Percentiles rank a stretch among this genome's conserved stretches.
Conservation (phyloP, 352 stramenopile genomes). For the Phytophthora cryptogea region DNA sequence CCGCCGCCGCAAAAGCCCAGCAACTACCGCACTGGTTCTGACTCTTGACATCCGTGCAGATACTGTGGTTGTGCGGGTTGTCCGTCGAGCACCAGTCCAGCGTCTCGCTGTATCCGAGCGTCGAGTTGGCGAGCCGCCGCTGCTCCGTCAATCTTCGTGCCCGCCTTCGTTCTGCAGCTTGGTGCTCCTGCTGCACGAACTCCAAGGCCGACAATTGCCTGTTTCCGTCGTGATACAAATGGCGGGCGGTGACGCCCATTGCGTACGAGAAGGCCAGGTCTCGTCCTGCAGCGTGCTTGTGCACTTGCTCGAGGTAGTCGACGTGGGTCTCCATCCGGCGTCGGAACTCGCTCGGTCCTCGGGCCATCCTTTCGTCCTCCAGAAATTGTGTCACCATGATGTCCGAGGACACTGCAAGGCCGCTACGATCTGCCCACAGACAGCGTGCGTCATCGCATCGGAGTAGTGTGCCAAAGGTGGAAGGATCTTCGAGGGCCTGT, state of each 20-base stretch:
- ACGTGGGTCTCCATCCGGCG: constrained; percentile 64
- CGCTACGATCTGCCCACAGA: constrained; percentile 57
- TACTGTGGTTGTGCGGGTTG: constrained; percentile 62
- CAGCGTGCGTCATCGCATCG: constrained; percentile 47
- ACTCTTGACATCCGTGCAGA: constrained; percentile 79
- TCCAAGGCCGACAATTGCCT: constrained; percentile 41
- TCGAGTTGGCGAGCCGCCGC: constrained; percentile 22
- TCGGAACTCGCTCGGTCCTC: constrained; percentile 39
- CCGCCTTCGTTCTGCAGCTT: constrained; percentile 43
- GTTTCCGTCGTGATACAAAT: constrained; percentile 61
- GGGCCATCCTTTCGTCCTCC: constrained; percentile 40
- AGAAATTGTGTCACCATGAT: constrained; percentile 72
- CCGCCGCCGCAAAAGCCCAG: constrained; percentile 80
- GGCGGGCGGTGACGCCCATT: constrained; percentile 67
- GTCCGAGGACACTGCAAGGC: constrained; percentile 36
- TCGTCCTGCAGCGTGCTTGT: constrained; percentile 42
- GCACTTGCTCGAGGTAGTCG: constrained; percentile 71
- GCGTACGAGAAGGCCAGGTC: constrained; percentile 62
- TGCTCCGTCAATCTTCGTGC: constrained; percentile 17
- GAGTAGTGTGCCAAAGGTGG: constrained; percentile 65
- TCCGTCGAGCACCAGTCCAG: constrained; percentile 80
- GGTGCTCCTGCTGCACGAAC: constrained; percentile 66
- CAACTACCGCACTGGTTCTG: constrained; percentile 83
- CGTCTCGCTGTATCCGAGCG: constrained; percentile 36
- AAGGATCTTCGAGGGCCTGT: constrained; percentile 16